phyloP scores from a whole-genome alignment of 176 grass and related monocot genomes.

The Cymbopogon citratus region DNA sequence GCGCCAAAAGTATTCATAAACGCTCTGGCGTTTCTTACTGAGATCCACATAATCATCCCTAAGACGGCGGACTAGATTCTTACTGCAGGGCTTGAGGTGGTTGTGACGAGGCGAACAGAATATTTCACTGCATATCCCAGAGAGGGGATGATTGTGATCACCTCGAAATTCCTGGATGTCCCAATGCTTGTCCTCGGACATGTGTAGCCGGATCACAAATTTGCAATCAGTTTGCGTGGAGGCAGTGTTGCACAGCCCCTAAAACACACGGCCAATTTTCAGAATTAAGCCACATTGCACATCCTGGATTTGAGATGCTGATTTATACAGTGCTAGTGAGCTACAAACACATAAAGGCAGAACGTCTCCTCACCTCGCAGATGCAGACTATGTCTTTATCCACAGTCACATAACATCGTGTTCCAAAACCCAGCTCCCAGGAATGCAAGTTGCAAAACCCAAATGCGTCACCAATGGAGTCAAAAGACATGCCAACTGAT shows the following conservation, averaged over 20 bases:
- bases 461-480: not conserved
- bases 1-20: too few relatives aligned
- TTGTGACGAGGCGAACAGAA: too few relatives aligned
- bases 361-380: not conserved
- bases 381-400: not conserved
- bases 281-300: not conserved
- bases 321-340: not conserved
- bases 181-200: too few relatives aligned
- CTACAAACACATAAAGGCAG: too few relatives aligned
- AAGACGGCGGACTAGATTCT: too few relatives aligned
- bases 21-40: too few relatives aligned
- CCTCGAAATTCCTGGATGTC: too few relatives aligned
- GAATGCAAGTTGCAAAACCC: constrained; percentile 4
- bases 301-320: not conserved
- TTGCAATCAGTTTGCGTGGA: not conserved
- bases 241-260: not conserved
- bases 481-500: not conserved
- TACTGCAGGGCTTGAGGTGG: too few relatives aligned
- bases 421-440: constrained; percentile 10
- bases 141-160: too few relatives aligned
- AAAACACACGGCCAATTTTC: not conserved
- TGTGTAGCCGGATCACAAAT: too few relatives aligned
- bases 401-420: not conserved
- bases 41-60: too few relatives aligned
- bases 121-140: too few relatives aligned